Evolutionary conservation across 1,284 basidiomycete species (phyloP), one percentile per base, ranked within the genome.

Genomic region (Coniophora puteana): DNA sequence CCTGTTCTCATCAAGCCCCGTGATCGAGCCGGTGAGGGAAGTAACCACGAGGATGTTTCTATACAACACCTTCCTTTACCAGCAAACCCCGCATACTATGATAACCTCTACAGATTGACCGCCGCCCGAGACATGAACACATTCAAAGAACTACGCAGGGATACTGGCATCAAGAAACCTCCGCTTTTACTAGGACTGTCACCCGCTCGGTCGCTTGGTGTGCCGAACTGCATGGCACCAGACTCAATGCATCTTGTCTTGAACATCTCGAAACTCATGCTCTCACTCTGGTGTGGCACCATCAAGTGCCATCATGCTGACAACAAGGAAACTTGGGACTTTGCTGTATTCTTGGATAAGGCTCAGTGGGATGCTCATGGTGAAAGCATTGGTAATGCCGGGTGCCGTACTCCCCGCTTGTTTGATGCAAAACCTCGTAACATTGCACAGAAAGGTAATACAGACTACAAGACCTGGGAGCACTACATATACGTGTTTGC

Each of bases 171-270:
- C 49, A 11, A 38, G 13, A 6, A 48, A 45, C 55, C 57, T 3
- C 54, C 43, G 17, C 48, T 63, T 21, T 45, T 62, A 17, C 45
- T 48, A 25, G 58, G 51, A 10, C 25, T 63, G 4, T 25, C 1
- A 32, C 21, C 28, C 16, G 36, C 26, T 8, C 14, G 3, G n/a
- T 28, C 39, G 3, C 48, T 59, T 10, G 44, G 48, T 0, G 29
- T 67, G 2, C 66, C 67, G 0, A 17, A 23, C 1, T 51, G 51
- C 21, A 67, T 67, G 42, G 41, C 46, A 0, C 40, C 40, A 0
- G 65, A 73, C 42, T 41, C 65, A 7, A 71, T 71, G 68, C 69
- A 72, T 38, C 48, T 65, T 0, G 35, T 58, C 0, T 33, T 63
- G 5, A 61, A 62, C 5, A 14, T 69, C 0, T 36, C 53, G 0